Evolutionary conservation across 768 basidiomycete species (phyloP).

Genomic region (Fomitopsis serialis): DNA sequence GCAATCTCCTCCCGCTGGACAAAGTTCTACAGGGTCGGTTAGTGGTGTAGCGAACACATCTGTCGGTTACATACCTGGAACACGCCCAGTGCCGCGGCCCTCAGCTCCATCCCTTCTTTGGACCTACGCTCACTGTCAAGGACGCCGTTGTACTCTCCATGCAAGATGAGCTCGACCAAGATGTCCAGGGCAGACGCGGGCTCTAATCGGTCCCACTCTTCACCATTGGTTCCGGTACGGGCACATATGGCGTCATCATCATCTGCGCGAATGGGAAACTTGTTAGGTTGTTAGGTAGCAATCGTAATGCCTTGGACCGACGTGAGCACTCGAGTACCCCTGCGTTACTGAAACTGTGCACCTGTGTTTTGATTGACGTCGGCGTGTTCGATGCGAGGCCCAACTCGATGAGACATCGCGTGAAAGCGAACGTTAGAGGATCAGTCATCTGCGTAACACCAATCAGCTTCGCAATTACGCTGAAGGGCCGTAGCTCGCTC

Average conservation of each 20-base stretch:
- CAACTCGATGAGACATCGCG: constrained; percentile 81
- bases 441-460: constrained; percentile 44
- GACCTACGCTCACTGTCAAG: constrained; percentile 48
- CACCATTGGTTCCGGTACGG: constrained; percentile 81
- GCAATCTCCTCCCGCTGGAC: constrained; percentile 68
- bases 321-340: background rate
- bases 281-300: constrained; percentile 48
- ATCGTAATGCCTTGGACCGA: constrained; percentile 40
- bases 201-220: constrained; percentile 90
- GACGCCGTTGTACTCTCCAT: constrained; percentile 82
- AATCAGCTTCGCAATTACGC: background rate
- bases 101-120: constrained; percentile 66
- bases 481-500: constrained; percentile 21
- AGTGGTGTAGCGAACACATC: background rate
- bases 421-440: constrained; percentile 38
- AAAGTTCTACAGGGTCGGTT: constrained; percentile 50
- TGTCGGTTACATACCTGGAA: constrained; percentile 59
- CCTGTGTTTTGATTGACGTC: constrained; percentile 81
- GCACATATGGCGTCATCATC: constrained; percentile 66
- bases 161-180: constrained; percentile 74
- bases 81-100: constrained; percentile 71
- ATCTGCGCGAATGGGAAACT: constrained; percentile 59
- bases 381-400: constrained; percentile 94
- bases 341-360: constrained; percentile 21
- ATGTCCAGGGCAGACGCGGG: constrained; percentile 76